Conservation (phyloP, 768 basidiomycete genomes). For the Termitomyces titanicus region DNA sequence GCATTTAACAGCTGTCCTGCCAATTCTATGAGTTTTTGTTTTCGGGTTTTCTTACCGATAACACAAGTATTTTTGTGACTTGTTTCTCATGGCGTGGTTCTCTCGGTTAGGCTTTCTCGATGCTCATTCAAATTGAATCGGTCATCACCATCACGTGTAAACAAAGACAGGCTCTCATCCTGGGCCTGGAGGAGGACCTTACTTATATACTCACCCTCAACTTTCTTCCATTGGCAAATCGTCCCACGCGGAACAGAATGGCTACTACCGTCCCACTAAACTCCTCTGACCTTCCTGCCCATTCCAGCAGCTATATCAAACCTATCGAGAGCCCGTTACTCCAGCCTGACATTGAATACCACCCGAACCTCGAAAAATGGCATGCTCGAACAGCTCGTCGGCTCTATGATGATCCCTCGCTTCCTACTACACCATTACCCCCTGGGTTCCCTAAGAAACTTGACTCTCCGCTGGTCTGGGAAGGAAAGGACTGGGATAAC, state of each 20-base stretch:
- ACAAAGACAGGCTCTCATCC: neutral
- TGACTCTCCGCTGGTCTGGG: constrained; percentile 37
- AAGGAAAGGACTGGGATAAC: constrained; percentile 38
- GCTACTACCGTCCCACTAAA: neutral
- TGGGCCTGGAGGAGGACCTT: too few species aligned
- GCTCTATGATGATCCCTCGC: constrained; percentile 28
- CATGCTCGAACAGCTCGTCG: constrained; percentile 32
- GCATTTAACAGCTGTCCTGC: too few species aligned
- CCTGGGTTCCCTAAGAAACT: constrained; percentile 32
- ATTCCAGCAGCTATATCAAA: neutral
- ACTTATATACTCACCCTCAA: neutral
- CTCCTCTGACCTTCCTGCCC: neutral
- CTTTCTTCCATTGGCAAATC: neutral
- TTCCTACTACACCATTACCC: constrained; percentile 26
- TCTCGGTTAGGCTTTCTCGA: neutral
- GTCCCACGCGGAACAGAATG: neutral
- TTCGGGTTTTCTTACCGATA: too few species aligned
- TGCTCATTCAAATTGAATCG: neutral
- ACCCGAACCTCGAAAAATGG: constrained; percentile 36
- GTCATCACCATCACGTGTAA: neutral
- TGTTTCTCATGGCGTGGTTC: too few species aligned
- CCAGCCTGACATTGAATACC: constrained; percentile 34
- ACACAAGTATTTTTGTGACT: too few species aligned
- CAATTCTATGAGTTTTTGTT: too few species aligned
- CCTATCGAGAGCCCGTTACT: neutral